These are phyloP conservation scores for Xylaria sp. DNA, from an alignment of 2,329 filamentous ascomycete species.

Conservation along the genomic window DNA sequence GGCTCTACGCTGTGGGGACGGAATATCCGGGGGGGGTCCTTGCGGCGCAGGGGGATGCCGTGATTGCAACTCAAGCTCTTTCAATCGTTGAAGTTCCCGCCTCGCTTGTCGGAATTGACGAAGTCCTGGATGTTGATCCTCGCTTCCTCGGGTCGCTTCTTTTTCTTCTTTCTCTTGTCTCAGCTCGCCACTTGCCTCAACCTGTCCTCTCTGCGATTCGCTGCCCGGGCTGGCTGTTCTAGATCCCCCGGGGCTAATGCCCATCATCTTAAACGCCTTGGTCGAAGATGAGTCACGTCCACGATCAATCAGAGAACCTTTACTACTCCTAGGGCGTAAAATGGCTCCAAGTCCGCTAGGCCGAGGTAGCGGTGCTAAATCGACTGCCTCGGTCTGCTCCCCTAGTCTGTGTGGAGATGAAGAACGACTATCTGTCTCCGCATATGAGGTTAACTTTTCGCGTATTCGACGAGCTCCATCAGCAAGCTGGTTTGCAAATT, in stretches of 20 bases:
- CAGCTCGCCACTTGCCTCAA: conserved; percentile 15
- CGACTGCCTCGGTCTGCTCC: conserved; percentile 48
- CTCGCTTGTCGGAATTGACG: conserved; percentile 67
- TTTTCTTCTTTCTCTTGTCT: conserved; percentile 33
- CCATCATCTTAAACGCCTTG: conserved; percentile 71
- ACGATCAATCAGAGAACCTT: conserved; percentile 68
- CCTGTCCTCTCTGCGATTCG: conserved; percentile 32
- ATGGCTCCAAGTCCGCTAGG: conserved; percentile 69
- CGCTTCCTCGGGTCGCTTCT: conserved; percentile 32
- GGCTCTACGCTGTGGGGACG: conserved; percentile 39
- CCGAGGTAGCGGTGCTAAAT: conserved; percentile 47
- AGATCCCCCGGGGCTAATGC: conserved; percentile 58
- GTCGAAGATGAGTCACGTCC: conserved; percentile 55
- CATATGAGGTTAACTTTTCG: conserved; percentile 76
- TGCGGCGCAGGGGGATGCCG: conserved; percentile 51
- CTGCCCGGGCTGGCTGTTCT: conserved; percentile 35
- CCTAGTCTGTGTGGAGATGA: conserved; percentile 54
- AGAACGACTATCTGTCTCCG: conserved; percentile 67
- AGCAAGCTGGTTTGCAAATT: conserved; percentile 78
- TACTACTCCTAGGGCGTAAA: conserved; percentile 73
- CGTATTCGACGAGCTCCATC: conserved; percentile 76
- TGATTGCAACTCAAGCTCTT: conserved; percentile 61
- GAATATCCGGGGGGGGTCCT: conserved; percentile 37
- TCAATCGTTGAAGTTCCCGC: conserved; percentile 65
- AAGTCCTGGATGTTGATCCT: conserved; percentile 59